phyloP scores from a whole-genome alignment of 2,329 filamentous ascomycete genomes.

The Tolypocladium endophyticum region DNA sequence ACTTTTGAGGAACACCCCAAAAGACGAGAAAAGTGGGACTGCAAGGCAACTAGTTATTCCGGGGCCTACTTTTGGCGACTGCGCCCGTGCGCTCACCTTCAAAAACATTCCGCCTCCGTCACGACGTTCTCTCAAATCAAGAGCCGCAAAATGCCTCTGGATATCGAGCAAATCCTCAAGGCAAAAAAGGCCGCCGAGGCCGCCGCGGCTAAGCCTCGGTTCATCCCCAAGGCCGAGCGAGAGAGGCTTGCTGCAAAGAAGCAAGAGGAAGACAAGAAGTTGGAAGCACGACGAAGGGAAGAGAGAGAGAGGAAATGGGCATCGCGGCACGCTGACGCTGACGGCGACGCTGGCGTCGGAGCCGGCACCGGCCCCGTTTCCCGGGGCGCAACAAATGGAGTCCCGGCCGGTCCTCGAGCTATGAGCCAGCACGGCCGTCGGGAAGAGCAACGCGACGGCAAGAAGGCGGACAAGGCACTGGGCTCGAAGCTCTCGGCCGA shows the following conservation, averaged over 20 bases:
- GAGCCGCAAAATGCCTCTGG: slow-evolving; percentile 37
- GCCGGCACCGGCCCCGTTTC: too few species aligned
- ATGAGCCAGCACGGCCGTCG: slow-evolving; percentile 41
- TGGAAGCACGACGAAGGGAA: slow-evolving; percentile 57
- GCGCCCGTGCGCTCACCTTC: too few species aligned
- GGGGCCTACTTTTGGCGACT: too few species aligned
- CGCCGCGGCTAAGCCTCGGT: slow-evolving; percentile 78
- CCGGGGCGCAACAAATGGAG: slow-evolving; percentile 12
- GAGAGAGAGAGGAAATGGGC: slow-evolving; percentile 46
- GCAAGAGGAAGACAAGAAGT: slow-evolving; percentile 48
- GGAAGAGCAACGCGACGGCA: slow-evolving; percentile 16
- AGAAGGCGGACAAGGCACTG: slow-evolving; percentile 24
- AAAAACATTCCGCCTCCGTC: too few species aligned
- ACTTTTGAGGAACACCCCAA: too few species aligned
- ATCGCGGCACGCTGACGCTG: slow-evolving; percentile 15
- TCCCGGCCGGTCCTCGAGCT: slow-evolving; percentile 65
- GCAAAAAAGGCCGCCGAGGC: slow-evolving; percentile 82
- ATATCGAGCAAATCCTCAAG: slow-evolving; percentile 74
- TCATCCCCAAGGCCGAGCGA: slow-evolving; percentile 72
- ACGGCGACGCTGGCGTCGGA: too few species aligned
- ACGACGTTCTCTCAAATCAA: too few species aligned
- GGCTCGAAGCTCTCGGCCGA: slow-evolving; percentile 35
- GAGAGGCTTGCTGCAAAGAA: slow-evolving; percentile 74
- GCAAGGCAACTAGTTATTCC: too few species aligned
- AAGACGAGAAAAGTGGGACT: too few species aligned